Base-by-base conservation (phyloP, 2,329 filamentous ascomycete genomes). In the Trichoderma oligosporum region DNA sequence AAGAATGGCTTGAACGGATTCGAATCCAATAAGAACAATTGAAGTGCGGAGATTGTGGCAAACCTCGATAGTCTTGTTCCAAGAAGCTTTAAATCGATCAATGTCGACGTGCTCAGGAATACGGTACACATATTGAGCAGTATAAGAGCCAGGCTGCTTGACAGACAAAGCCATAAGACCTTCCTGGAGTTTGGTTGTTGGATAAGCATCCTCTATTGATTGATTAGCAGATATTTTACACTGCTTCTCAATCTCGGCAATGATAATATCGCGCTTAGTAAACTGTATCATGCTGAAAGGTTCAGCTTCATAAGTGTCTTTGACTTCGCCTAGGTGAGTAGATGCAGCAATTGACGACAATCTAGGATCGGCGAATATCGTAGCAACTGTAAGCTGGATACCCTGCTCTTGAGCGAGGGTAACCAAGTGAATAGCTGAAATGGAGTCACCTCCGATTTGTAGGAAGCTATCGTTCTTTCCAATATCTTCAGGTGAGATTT, bases 401-500 rank as follows among this genome's bases (percentile, higher is more conserved):
- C 35, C 25, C 4, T 61, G 61, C 2, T 61, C 64, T 54, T 72
- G 67, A 3, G 73, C 73, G 27, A 67, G 65, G 2, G 75, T 67
- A 0, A 76, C 73, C 0, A 78, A 64, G 48, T 69, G 71, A 73
- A 78, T 78, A 0, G 76, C 75, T 4, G 68, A 67, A 8, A 78
- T 67, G 0, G 76, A 78, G 63, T 78, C 75, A 5, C 76, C 74
- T 2, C 74, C 74, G 2, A 58, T 41, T 38, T 55, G 58, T 6
- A 61, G 51, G 44, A 61, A 60, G 33, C 51, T 59, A 36, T 60
- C 58, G 11, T 60, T 61, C 1, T 66, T 61, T 1, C 66, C 62
- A 36, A 73, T 60, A 2, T 68, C 64, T 8, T 55, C 31, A 7
- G 65, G 48, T 6, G 68, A 65, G 2, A 64, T 55, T 8, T 67